These are phyloP conservation scores for Cyclotella baltica DNA, from an alignment of 108 stramenopile species.

Conservation along the genomic window DNA sequence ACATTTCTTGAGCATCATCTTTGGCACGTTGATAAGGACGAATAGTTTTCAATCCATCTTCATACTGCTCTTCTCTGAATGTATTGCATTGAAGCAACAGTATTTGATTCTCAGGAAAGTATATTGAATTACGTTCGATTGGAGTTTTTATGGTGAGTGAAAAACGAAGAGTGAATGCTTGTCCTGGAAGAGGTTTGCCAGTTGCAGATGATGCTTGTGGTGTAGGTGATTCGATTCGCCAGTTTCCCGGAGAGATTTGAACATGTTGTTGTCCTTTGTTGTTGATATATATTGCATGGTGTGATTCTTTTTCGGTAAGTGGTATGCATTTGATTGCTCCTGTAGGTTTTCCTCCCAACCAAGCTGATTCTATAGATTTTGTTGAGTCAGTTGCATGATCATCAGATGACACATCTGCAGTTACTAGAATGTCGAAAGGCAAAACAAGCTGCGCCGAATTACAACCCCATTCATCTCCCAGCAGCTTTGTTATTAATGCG, in stretches of 20 bases:
- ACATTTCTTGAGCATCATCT: conserved; percentile 43
- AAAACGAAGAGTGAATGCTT: conserved; percentile 56
- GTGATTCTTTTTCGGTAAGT: not conserved
- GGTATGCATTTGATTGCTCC: conserved; percentile 35
- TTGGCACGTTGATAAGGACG: conserved; percentile 50
- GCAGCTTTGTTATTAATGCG: conserved; percentile 17
- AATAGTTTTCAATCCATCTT: conserved; percentile 40
- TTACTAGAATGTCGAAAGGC: conserved; percentile 51
- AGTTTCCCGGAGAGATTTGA: conserved; percentile 61
- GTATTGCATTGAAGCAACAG: conserved; percentile 61
- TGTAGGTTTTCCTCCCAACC: conserved; percentile 43
- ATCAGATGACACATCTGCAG: conserved; percentile 30
- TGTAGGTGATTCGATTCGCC: conserved; percentile 59
- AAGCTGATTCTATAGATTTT: conserved; percentile 27
- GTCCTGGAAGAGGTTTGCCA: conserved; percentile 48
- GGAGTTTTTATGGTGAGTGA: conserved; percentile 54
- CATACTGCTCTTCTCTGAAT: conserved; percentile 64
- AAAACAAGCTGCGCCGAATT: conserved; percentile 59
- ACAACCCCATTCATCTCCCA: conserved; percentile 56
- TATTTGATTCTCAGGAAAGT: conserved; percentile 51
- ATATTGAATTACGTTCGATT: conserved; percentile 56
- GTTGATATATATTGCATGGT: conserved; percentile 57
- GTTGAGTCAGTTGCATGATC: conserved; percentile 12
- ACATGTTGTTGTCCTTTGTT: conserved; percentile 63
- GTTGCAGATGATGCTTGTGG: conserved; percentile 43